Base-by-base conservation (phyloP, 2,329 filamentous ascomycete species). In the Elsinoe perseae region DNA sequence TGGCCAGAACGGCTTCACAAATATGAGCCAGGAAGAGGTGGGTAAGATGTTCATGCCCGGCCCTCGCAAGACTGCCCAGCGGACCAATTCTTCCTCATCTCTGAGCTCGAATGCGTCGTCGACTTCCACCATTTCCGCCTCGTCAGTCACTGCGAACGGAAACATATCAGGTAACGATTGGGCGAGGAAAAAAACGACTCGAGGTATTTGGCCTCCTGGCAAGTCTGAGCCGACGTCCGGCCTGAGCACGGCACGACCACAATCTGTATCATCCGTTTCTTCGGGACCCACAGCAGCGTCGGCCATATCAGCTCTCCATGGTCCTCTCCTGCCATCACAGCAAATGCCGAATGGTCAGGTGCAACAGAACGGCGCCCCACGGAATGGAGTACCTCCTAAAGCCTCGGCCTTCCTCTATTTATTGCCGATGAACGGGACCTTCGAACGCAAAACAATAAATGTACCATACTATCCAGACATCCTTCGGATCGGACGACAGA, bases 401-500 rank as follows among this genome's bases (percentile, higher is more conserved):
- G 81, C 82, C 4, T 83, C 87, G 54, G 89, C 90, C 0, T 84
- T 96, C 20, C 80, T 96, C 40, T 89, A 90, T 60, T 81, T 98
- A 4, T 75, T 92, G 4, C 95, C 93, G 0, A 83, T 97, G 65
- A 98, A 98, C 67, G 89, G 89, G 58, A 97, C 92, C 1, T 98
- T 98, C 68, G 93, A 97, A 70, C 85, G 90, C 66, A 98, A 98
- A 74, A 93, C 91, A 42, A 97, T 98, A 64, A 88, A 82, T 30
- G 89, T 98, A 2, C 93, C 93, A 0, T 95, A 87, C 69, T 87
- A 82, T 61, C 93, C 93, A n/a, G 92, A 97, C n/a, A 86, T 88
- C 38, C 77, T 98, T 50, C 85, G 90, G 61, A 95, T 98, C 66
- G 93, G 93, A 43, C 86, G 93, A 48, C 93, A 98, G 72, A 98